phyloP scores from a whole-genome alignment of 208 protist genomes.

The Novymonas esmeraldas region DNA sequence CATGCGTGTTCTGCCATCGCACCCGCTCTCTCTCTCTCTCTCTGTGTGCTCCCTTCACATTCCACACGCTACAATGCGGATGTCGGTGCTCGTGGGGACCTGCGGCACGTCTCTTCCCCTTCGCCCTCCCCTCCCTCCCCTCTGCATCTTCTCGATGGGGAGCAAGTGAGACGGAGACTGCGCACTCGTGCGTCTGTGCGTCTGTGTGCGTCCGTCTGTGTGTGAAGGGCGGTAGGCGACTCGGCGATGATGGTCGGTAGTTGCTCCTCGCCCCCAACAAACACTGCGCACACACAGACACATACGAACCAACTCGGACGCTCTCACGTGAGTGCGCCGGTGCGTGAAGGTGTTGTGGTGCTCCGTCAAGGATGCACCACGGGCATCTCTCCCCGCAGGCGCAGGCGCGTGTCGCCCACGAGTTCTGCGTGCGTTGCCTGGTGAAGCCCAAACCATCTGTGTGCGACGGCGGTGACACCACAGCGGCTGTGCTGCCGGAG shows the following conservation, averaged over 20 bases:
- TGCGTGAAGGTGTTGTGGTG: too few relatives aligned
- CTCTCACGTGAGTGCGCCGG: too few relatives aligned
- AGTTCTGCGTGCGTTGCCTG: slow-evolving; percentile 9
- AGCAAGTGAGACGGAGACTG: too few relatives aligned
- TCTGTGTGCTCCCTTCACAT: too few relatives aligned
- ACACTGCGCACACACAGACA: too few relatives aligned
- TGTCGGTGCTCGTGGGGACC: too few relatives aligned
- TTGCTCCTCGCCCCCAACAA: too few relatives aligned
- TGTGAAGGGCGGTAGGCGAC: not conserved
- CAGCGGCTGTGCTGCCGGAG: not conserved
- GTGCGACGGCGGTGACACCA: not conserved
- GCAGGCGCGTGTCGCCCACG: not conserved
- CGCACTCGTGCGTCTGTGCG: not conserved
- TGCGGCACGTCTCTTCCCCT: not conserved
- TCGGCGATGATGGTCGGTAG: too few relatives aligned
- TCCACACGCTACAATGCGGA: too few relatives aligned
- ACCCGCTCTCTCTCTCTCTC: too few relatives aligned
- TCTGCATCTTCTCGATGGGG: not conserved
- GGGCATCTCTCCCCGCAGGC: not conserved
- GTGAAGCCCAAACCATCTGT: slow-evolving; percentile 3
- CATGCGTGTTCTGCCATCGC: too few relatives aligned
- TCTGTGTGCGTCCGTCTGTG: not conserved
- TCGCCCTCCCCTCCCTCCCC: not conserved
- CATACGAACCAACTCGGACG: too few relatives aligned
- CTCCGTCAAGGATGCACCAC: not conserved